Conservation (phyloP, 2,329 filamentous ascomycete species). For the Apiospora pterosperma region DNA sequence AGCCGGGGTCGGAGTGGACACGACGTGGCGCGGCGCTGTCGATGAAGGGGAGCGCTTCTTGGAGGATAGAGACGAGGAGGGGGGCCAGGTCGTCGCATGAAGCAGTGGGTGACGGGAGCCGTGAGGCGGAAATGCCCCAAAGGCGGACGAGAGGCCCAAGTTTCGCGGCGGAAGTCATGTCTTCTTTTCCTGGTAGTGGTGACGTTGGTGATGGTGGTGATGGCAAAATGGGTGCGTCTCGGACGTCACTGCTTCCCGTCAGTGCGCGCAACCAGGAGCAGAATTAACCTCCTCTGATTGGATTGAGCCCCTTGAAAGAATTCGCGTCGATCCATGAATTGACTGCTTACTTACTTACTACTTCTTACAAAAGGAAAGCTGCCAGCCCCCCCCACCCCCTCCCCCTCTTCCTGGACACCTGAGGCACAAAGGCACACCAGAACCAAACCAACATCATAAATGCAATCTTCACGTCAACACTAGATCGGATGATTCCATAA, state of each 20-base stretch:
- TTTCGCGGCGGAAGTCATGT: conserved; percentile 12
- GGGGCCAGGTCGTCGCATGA: conserved; percentile 40
- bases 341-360: neutral
- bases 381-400: neutral
- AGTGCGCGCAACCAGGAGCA: neutral
- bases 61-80: conserved; percentile 50
- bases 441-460: neutral
- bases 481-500: neutral
- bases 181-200: neutral
- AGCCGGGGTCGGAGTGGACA: conserved; percentile 14
- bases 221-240: neutral
- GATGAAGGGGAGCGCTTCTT: conserved; percentile 59
- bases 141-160: conserved; percentile 51
- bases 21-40: conserved; percentile 44
- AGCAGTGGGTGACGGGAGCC: conserved; percentile 42
- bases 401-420: neutral
- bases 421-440: neutral
- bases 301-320: too few species aligned
- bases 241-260: conserved; percentile 5
- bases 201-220: neutral
- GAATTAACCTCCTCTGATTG: too few species aligned
- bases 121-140: conserved; percentile 45
- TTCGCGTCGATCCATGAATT: too few species aligned
- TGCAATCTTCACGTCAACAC: neutral
- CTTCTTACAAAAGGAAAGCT: neutral